Percentiles rank a stretch among this genome's conserved stretches.
Evolutionary conservation across 192 early-diverging fungal species (phyloP).

Genomic region (Coemansia asiatica): DNA sequence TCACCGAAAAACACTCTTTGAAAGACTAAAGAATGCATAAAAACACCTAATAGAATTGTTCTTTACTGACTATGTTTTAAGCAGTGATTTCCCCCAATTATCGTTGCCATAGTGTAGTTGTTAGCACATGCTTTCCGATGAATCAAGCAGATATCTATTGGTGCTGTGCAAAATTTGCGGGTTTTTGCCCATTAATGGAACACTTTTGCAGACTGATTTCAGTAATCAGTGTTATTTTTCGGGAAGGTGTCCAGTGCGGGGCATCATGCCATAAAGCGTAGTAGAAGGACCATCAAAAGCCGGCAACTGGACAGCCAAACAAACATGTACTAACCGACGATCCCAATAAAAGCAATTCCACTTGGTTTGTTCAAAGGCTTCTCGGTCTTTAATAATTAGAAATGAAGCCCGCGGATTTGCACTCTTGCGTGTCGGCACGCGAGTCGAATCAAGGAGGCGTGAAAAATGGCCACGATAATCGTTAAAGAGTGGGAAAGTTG

Average conservation of each 20-base stretch:
- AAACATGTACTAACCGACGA: not conserved
- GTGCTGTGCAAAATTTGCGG: too few relatives aligned
- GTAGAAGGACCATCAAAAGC: not conserved
- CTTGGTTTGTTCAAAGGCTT: too few relatives aligned
- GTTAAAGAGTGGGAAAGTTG: too few relatives aligned
- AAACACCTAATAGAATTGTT: too few relatives aligned
- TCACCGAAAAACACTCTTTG: too few relatives aligned
- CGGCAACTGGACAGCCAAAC: not conserved
- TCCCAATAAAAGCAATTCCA: not conserved
- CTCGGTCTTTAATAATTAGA: not conserved
- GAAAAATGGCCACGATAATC: not conserved
- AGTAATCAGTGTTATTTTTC: not conserved
- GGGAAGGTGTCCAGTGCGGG: not conserved
- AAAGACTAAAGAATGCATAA: too few relatives aligned
- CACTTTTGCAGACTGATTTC: not conserved
- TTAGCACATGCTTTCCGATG: too few relatives aligned
- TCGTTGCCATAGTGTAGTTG: too few relatives aligned
- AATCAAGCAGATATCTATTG: too few relatives aligned
- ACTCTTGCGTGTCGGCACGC: not conserved
- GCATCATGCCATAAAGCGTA: not conserved
- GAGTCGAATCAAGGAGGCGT: not conserved
- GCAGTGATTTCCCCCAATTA: too few relatives aligned
- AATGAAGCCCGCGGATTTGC: not conserved
- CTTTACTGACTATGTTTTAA: too few relatives aligned
- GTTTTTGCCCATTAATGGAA: not conserved